These are phyloP conservation scores for Simplicillium sp. DNA, from an alignment of 2,329 filamentous ascomycete species.

Conservation along the genomic window DNA sequence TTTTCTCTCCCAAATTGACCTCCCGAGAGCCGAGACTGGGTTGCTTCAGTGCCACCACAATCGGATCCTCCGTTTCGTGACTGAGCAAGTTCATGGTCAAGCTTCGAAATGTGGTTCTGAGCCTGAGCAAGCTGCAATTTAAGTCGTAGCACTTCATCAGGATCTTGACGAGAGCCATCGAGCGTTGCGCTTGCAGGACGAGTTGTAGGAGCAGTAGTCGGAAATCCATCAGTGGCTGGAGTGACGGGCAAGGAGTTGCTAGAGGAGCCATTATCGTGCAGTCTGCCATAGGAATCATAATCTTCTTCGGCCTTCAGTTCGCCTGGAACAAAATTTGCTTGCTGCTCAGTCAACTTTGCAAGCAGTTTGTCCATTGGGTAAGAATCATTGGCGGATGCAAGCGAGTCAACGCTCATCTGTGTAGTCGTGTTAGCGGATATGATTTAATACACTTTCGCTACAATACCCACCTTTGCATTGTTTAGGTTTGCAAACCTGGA, in stretches of 20 bases:
- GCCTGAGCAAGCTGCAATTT: slow-evolving; percentile 64
- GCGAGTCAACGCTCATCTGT: slow-evolving; percentile 35
- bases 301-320: slow-evolving; percentile 31
- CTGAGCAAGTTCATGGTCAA: slow-evolving; percentile 62
- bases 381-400: slow-evolving; percentile 22
- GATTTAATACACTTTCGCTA: not conserved
- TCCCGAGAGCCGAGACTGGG: slow-evolving; percentile 1
- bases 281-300: slow-evolving; percentile 12
- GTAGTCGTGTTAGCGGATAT: slow-evolving; percentile 12
- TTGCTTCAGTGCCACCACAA: slow-evolving; percentile 11
- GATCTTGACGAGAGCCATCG: slow-evolving; percentile 28
- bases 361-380: slow-evolving; percentile 63
- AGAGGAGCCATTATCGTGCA: slow-evolving; percentile 35
- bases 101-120: slow-evolving; percentile 58
- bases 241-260: slow-evolving; percentile 54
- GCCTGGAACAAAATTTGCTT: slow-evolving; percentile 48
- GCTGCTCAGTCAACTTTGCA: slow-evolving; percentile 65
- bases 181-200: slow-evolving; percentile 41
- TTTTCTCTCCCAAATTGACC: slow-evolving; percentile 23
- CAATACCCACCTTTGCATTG: slow-evolving; percentile 37
- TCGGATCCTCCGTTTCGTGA: slow-evolving; percentile 52
- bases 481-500: slow-evolving; percentile 48
- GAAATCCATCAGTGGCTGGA: slow-evolving; percentile 46
- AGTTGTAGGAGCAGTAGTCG: slow-evolving; percentile 36
- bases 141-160: slow-evolving; percentile 56